A percentile compares a stretch with the other conserved stretches of the same genome.
Conservation (phyloP, 1,284 basidiomycete species). For the Bjerkandera adusta region DNA sequence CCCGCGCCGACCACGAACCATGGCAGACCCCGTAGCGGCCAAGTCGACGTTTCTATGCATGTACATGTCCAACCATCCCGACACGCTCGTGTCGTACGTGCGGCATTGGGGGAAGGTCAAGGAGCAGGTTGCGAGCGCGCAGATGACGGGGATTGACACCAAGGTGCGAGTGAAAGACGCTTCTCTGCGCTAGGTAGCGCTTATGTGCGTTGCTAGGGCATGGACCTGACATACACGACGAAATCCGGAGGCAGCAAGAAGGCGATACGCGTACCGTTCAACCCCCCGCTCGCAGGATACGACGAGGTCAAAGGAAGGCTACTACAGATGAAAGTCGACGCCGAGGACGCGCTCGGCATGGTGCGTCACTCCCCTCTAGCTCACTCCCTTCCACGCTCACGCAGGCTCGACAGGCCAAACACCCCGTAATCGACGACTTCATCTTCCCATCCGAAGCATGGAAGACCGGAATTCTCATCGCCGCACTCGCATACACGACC, state of each 20-base stretch:
- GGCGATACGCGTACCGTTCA: conserved; percentile 56
- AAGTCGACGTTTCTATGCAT: conserved; percentile 74
- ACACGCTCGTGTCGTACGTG: conserved; percentile 77
- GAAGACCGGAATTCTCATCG: conserved; percentile 23
- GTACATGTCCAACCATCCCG: conserved; percentile 82
- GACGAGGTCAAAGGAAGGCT: conserved; percentile 79
- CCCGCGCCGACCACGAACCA: conserved; percentile 16
- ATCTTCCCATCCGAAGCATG: conserved; percentile 35
- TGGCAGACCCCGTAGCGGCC: conserved; percentile 66
- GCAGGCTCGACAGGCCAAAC: no score
- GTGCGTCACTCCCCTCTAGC: conserved; percentile 43
- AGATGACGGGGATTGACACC: conserved; percentile 64
- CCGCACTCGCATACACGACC: conserved; percentile 38
- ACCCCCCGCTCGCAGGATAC: conserved; percentile 69
- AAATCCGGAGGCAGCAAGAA: conserved; percentile 44
- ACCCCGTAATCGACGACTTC: conserved; percentile 61
- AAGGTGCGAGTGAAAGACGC: conserved; percentile 42
- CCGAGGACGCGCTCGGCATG: conserved; percentile 74
- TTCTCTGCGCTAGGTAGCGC: no score
- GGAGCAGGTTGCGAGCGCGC: conserved; percentile 51
- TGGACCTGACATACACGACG: conserved; percentile 63
- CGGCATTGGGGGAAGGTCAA: conserved; percentile 69
- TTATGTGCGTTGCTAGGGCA: conserved; percentile 55
- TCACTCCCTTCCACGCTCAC: no score
- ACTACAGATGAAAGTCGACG: conserved; percentile 69